Evolutionary conservation across 192 early-diverging fungal genomes (phyloP), one percentile per base, ranked within the genome.

Genomic region (Gonapodya prolifera): DNA sequence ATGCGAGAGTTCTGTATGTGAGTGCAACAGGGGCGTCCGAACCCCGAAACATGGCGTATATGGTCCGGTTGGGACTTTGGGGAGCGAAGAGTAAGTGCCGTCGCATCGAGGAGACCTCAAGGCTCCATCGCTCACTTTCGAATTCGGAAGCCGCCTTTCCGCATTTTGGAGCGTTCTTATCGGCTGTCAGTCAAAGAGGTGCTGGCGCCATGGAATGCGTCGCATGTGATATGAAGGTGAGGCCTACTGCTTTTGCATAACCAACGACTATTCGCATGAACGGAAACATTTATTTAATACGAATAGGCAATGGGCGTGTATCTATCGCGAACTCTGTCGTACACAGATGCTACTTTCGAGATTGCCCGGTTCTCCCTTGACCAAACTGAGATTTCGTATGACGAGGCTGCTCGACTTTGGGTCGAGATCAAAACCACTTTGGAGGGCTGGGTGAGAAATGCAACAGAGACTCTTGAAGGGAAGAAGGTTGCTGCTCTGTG

Each of bases 141-240:
- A 18, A 30, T 73, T 73, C 71, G 8, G 8, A 73, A 73, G 71
- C 71, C 8, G 18, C 71, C 8, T 73, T 73, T 32, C 28, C 18
- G 71, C 2, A 18, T 73, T 73, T 61, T 23, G 45, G 45, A 61
- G 8, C 45, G 45, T 61, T 61, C 45, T 73, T 73, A 73, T 30
- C 8, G 8, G 28, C 71, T 2, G 71, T 30, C 29, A 18, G 18
- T 29, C 71, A 73, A 73, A 2, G 71, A 18, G 71, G 71, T 2
- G 71, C 18, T 18, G 71, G 71, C 31, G 71, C 71, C 16, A 73
- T 73, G 71, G 71, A 73, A 29, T 73, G 71, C 29, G 28, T 73
- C 31, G 71, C 71, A 18, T 32, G 18, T 8, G 71, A 73, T 32
- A 73, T 73, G 71, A 73, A 73, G 29, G 8, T n/a, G n/a, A 69